phyloP scores from a whole-genome alignment of 2,329 filamentous ascomycete species.

The Juglanconis sp. region DNA sequence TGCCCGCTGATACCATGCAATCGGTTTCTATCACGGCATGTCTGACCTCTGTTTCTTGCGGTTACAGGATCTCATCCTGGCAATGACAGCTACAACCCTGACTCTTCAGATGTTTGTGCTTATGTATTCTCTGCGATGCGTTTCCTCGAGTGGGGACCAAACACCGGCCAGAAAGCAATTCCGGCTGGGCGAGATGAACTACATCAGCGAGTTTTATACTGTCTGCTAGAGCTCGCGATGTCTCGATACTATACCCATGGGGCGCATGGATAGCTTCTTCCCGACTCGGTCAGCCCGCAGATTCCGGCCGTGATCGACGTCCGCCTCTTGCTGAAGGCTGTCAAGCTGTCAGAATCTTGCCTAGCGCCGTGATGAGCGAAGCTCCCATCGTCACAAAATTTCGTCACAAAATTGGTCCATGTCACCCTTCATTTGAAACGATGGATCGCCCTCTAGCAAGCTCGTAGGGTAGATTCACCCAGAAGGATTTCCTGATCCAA shows the following conservation, averaged over 20 bases:
- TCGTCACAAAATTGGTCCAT: neutral
- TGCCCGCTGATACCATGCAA: neutral
- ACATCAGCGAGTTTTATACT: no score
- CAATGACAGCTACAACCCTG: neutral
- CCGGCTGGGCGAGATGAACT: neutral
- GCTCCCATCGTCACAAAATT: neutral
- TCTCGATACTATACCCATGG: neutral
- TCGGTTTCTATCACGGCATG: neutral
- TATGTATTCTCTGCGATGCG: neutral
- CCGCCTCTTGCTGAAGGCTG: neutral
- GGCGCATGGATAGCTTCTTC: neutral
- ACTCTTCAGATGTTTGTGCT: neutral
- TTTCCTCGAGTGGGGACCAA: neutral
- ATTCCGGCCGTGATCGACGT: neutral
- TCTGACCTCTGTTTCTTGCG: neutral
- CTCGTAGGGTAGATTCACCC: no score
- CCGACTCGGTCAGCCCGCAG: neutral
- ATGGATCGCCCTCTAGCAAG: no score
- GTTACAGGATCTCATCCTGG: neutral
- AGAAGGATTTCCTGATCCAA: no score
- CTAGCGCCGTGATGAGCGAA: neutral
- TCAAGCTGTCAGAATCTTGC: neutral
- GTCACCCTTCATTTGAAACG: neutral
- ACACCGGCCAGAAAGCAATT: neutral
- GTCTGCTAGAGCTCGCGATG: no score